A percentile compares a stretch with the other conserved stretches of the same genome.
phyloP scores from a whole-genome alignment of 140 eudicot species.

The Anethum foeniculum region DNA sequence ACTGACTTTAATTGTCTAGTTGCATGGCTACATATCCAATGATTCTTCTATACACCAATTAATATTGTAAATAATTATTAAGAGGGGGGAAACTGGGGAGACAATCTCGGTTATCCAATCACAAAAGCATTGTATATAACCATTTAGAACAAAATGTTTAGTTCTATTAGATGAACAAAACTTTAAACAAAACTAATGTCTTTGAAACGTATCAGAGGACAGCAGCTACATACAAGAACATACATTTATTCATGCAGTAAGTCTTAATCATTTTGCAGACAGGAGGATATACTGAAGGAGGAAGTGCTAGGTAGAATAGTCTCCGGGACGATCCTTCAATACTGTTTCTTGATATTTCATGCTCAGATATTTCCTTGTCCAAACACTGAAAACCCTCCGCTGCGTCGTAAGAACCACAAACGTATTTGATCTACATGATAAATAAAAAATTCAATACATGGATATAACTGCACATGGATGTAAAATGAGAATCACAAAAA shows the following conservation, averaged over 20 bases:
- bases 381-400: constrained; percentile 71
- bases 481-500: not conserved
- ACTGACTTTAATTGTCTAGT: not conserved
- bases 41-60: not conserved
- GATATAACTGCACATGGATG: not conserved
- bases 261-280: constrained; percentile 88
- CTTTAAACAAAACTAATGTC: too few species aligned
- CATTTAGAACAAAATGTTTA: not conserved
- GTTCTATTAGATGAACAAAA: not conserved
- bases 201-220: not conserved
- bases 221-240: constrained; percentile 3
- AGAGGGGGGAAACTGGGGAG: not conserved
- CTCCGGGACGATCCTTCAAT: constrained; percentile 72
- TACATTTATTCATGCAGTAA: constrained; percentile 78
- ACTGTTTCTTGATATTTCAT: constrained; percentile 45
- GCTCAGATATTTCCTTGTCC: constrained; percentile 62
- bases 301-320: constrained; percentile 96
- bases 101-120: not conserved
- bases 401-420: constrained; percentile 72
- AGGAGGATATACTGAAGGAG: constrained; percentile 95
- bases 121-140: not conserved
- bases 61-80: not conserved
- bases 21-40: not conserved
- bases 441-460: constrained; percentile 14
- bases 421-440: constrained; percentile 57